Conservation (phyloP, 2,329 filamentous ascomycete genomes). For the Ophiocordyceps robertsii region DNA sequence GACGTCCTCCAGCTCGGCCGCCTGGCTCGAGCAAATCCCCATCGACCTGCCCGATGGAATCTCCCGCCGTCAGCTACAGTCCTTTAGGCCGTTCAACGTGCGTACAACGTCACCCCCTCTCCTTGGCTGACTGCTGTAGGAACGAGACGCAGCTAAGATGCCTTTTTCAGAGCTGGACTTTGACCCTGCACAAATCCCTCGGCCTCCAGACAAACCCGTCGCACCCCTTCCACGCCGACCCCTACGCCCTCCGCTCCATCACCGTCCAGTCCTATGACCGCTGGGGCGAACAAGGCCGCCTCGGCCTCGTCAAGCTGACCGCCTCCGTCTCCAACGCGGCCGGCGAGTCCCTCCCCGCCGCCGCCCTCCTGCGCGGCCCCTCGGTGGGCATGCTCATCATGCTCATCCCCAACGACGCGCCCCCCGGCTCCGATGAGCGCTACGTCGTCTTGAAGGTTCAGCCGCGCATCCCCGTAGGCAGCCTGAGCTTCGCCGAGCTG, state of each 20-base stretch:
- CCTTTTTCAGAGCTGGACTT: slow-evolving; percentile 31
- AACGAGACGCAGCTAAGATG: too few relatives aligned
- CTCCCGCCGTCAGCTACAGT: slow-evolving; percentile 24
- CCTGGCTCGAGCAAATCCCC: slow-evolving; percentile 14
- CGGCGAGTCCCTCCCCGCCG: slow-evolving; percentile 37
- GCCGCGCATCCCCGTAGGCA: slow-evolving; percentile 40
- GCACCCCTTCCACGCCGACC: slow-evolving; percentile 40
- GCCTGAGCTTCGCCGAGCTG: slow-evolving; percentile 40
- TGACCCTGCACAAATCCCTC: slow-evolving; percentile 32
- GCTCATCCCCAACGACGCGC: slow-evolving; percentile 36
- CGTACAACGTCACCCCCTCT: too few relatives aligned
- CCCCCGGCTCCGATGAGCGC: slow-evolving; percentile 27
- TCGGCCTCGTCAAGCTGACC: slow-evolving; percentile 45
- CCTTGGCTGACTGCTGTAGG: too few relatives aligned
- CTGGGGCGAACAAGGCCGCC: slow-evolving; percentile 24
- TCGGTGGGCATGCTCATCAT: slow-evolving; percentile 47
- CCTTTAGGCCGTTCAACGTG: slow-evolving; percentile 34
- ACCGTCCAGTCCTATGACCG: slow-evolving; percentile 39
- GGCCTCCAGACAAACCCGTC: slow-evolving; percentile 24
- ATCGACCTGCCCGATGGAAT: slow-evolving; percentile 28
- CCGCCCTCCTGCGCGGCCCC: slow-evolving; percentile 44
- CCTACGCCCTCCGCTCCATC: slow-evolving; percentile 37
- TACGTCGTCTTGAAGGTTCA: slow-evolving; percentile 47
- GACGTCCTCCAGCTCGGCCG: background rate
- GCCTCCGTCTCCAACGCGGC: slow-evolving; percentile 32